Conservation (phyloP, 805 yeast species). For the Lipomyces oligophaga region DNA sequence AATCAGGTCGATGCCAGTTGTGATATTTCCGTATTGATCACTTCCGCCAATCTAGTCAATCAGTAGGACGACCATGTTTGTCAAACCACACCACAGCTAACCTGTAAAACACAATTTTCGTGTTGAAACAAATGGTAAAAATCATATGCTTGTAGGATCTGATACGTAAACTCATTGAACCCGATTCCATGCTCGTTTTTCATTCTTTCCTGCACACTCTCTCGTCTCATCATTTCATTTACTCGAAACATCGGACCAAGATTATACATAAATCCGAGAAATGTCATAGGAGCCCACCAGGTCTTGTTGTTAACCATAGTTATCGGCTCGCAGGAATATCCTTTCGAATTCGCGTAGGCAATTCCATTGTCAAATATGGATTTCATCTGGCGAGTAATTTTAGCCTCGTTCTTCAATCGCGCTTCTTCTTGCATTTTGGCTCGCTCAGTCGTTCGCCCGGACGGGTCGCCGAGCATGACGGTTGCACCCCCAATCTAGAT, state of each 20-base stretch:
- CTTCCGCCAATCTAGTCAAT: constrained; percentile 75
- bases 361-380: constrained; percentile 59
- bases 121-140: constrained; percentile 55
- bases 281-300: constrained; percentile 81
- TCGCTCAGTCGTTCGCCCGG: constrained; percentile 82
- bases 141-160: constrained; percentile 88
- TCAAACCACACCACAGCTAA: not conserved
- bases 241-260: constrained; percentile 80
- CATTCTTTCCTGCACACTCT: constrained; percentile 75
- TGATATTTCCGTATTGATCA: constrained; percentile 98
- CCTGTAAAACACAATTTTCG: too few relatives aligned
- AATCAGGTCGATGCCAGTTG: constrained; percentile 90
- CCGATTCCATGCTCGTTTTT: constrained; percentile 73
- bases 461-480: constrained; percentile 94
- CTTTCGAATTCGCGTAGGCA: constrained; percentile 55
- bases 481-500: constrained; percentile 75
- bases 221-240: constrained; percentile 82
- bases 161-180: constrained; percentile 91
- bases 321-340: constrained; percentile 41
- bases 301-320: constrained; percentile 58
- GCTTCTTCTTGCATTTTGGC: constrained; percentile 49
- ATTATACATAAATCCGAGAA: constrained; percentile 71
- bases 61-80: not conserved
- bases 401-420: constrained; percentile 53
- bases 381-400: constrained; percentile 60